Conservation (phyloP, 2,329 filamentous ascomycete genomes). For the Kalaharituber pfeilii region DNA sequence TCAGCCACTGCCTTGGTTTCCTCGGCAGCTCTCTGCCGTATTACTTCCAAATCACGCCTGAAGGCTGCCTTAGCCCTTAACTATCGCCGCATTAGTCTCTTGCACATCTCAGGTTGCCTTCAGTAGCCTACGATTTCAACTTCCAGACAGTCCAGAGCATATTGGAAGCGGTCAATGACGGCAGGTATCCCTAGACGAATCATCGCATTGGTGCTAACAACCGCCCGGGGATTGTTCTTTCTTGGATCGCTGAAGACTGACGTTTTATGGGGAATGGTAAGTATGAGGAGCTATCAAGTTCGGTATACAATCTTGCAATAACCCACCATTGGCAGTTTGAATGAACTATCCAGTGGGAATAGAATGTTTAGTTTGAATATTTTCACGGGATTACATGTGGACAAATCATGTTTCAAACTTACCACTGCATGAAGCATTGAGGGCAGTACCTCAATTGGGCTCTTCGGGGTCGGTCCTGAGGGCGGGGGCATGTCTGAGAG, state of each 20-base stretch:
- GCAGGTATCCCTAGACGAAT: conserved; percentile 17
- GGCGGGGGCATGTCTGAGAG: no score
- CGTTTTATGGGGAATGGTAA: no score
- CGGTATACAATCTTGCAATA: not conserved
- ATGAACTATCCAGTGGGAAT: no score
- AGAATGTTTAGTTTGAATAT: not conserved
- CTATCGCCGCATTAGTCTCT: conserved; percentile 5
- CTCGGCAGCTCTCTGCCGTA: conserved; percentile 16
- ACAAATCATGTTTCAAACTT: conserved; percentile 1
- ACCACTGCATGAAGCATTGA: conserved; percentile 18
- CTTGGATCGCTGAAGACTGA: conserved; percentile 20
- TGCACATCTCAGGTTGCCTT: not conserved
- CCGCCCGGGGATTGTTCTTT: conserved; percentile 18
- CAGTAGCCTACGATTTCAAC: conserved; percentile 19
- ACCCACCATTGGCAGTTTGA: not conserved
- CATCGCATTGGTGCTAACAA: conserved; percentile 20
- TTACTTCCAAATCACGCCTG: conserved; percentile 17
- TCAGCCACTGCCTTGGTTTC: conserved; percentile 14
- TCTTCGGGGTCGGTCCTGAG: no score
- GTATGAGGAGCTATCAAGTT: not conserved
- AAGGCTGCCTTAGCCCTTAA: conserved; percentile 20
- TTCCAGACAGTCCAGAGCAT: conserved; percentile 21
- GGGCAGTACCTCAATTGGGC: conserved; percentile 13
- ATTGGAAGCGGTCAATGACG: conserved; percentile 21
- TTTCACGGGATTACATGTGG: not conserved